Evolutionary conservation across 2,329 filamentous ascomycete species (phyloP).

Genomic region (Coniochaeta hoffmannii): DNA sequence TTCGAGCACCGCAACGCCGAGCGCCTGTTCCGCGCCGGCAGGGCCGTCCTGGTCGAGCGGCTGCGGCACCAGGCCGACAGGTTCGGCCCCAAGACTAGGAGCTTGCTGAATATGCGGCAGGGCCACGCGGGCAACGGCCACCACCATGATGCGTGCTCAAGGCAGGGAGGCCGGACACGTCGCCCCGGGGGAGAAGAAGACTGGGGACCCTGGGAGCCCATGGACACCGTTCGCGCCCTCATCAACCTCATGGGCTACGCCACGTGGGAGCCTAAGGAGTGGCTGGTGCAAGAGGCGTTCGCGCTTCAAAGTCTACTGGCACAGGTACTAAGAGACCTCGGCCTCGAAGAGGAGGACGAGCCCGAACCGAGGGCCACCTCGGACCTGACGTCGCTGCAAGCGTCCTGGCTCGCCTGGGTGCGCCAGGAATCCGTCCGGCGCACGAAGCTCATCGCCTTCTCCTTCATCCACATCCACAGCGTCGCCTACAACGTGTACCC

Average conservation of each 20-base stretch:
- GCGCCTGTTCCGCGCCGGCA: slow-evolving; percentile 24
- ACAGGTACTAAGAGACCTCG: slow-evolving; percentile 24
- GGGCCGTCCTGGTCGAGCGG: slow-evolving; percentile 23
- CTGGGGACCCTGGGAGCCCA: slow-evolving; percentile 18
- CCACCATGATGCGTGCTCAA: background rate
- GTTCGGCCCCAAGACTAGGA: slow-evolving; percentile 17
- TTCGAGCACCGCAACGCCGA: slow-evolving; percentile 27
- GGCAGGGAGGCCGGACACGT: background rate
- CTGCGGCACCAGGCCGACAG: slow-evolving; percentile 15
- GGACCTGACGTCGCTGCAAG: slow-evolving; percentile 7
- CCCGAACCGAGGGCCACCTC: background rate
- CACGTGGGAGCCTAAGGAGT: slow-evolving; percentile 26
- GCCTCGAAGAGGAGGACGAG: slow-evolving; percentile 20
- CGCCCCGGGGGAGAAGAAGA: background rate
- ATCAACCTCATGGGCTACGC: slow-evolving; percentile 30
- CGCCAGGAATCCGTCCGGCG: slow-evolving; percentile 23
- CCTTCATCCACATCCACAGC: slow-evolving; percentile 29
- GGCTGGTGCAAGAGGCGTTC: slow-evolving; percentile 26
- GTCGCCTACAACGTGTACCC: slow-evolving; percentile 31
- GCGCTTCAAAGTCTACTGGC: slow-evolving; percentile 23
- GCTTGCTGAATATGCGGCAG: slow-evolving; percentile 15
- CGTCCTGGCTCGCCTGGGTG: slow-evolving; percentile 23
- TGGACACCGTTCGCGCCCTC: slow-evolving; percentile 25
- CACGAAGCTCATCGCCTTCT: slow-evolving; percentile 29
- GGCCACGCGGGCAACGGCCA: background rate